Evolutionary conservation across 2,329 filamentous ascomycete genomes (phyloP), one percentile per base, ranked within the genome.

Genomic region (Talaromyces islandicus): DNA sequence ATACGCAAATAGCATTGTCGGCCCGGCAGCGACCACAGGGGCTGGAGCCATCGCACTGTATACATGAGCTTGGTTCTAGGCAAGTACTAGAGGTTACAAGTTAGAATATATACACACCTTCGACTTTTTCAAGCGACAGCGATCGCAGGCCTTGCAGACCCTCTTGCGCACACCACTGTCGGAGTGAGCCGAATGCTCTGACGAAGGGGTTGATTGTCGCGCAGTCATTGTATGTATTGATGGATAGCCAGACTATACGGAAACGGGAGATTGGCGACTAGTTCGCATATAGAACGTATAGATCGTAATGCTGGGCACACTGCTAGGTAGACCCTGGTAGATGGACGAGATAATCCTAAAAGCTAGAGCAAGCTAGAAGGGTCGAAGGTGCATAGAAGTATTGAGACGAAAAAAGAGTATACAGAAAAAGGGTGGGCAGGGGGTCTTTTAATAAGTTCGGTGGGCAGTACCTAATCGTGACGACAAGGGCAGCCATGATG

Each of bases 91-190:
- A 30, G 19, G 29, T 35, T 38, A 32, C 32, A 17, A n/a, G 25
- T 27, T 3, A 6, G 25, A 12, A 38, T n/a, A 24, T 54, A 61
- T n/a, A 66, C 73, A 62, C 75, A 83, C 83, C 78, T 88, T 88
- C 69, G 84, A 87, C 70, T 88, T 88, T 74, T 88, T 88, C 60
- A 87, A 67, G 54, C 85, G 79, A 75, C 85, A 88, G 61, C 85
- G 80, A 72, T 88, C 85, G 72, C 85, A 88, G 25, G 85, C 85
- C 74, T 87, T 88, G 71, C 85, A 85, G 43, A 87, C 85, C 68
- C 85, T 78, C 74, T 88, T 87, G 65, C 85, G 74, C 41, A 75
- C 77, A 64, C 78, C 80, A 63, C 74, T 75, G 67, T 81, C 79
- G 19, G 75, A 74, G 64, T 75, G 73, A 29, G 66, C 63, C 27